These are phyloP conservation scores for Entomortierella parvispora DNA, from an alignment of 192 early-diverging fungal genomes.

Conservation along the genomic window DNA sequence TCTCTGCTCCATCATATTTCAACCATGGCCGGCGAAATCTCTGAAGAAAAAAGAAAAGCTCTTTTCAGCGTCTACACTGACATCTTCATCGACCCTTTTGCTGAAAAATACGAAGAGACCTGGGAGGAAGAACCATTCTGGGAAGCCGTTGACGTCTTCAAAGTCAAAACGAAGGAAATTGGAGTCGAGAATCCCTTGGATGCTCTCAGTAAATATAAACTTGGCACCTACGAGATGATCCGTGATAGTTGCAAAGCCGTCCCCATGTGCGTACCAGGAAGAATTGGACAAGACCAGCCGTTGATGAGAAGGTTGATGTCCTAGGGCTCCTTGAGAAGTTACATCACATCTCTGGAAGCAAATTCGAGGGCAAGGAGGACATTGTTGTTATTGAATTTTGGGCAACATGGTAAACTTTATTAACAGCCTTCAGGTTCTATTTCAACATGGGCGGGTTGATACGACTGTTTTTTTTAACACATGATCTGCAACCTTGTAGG, in stretches of 20 bases:
- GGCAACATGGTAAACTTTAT: background rate
- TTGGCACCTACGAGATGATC: background rate
- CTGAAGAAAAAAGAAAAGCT: too few relatives aligned
- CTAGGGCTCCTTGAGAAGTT: background rate
- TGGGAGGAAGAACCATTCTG: conserved; percentile 8
- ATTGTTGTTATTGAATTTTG: conserved; percentile 5
- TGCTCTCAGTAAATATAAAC: background rate
- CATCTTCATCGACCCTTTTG: background rate
- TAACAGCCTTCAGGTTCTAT: background rate
- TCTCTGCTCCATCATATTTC: too few relatives aligned
- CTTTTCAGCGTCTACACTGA: background rate
- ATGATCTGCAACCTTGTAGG: background rate
- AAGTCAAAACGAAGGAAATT: background rate
- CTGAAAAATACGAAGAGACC: background rate
- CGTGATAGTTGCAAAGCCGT: background rate
- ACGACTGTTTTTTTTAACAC: background rate
- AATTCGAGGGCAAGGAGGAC: background rate
- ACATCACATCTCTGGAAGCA: background rate
- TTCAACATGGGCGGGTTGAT: background rate
- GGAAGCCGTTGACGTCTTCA: background rate
- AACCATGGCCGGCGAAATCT: too few relatives aligned
- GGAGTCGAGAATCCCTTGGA: conserved; percentile 1
- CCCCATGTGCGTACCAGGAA: background rate
- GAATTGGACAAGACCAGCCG: background rate
- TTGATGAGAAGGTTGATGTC: conserved; percentile 2